Conservation (phyloP, 352 stramenopile genomes). For the Globisporangium megalacanthum region DNA sequence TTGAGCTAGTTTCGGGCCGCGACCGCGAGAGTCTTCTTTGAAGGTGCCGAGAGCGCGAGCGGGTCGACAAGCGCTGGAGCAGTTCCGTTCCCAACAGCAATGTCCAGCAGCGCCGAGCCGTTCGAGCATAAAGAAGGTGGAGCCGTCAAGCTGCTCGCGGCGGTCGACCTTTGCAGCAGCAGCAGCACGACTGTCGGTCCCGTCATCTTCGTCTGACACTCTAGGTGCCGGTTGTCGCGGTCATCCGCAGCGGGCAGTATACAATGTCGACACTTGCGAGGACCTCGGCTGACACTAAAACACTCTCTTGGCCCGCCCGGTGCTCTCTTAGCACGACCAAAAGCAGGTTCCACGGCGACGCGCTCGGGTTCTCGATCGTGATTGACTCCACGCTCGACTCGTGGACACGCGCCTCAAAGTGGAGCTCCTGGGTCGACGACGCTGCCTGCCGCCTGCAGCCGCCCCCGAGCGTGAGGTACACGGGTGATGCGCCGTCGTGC, state of each 20-base stretch:
- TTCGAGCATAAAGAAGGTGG: constrained; percentile 88
- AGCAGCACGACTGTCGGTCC: too few species aligned
- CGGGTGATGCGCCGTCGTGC: constrained; percentile 50
- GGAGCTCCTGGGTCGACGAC: constrained; percentile 83
- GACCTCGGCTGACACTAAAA: constrained; percentile 74
- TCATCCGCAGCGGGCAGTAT: constrained; percentile 88
- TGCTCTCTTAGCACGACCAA: constrained; percentile 86
- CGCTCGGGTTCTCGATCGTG: constrained; percentile 76
- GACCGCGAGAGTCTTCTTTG: constrained; percentile 76
- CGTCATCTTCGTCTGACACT: constrained; percentile 14
- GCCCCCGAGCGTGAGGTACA: constrained; percentile 75
- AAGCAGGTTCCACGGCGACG: constrained; percentile 79
- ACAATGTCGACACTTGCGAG: constrained; percentile 56
- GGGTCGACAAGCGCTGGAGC: constrained; percentile 34
- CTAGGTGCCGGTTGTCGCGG: constrained; percentile 10
- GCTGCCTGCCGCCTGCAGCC: constrained; percentile 83
- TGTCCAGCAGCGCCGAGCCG: constrained; percentile 84
- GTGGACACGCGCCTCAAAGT: constrained; percentile 81
- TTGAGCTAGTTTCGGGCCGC: constrained; percentile 87
- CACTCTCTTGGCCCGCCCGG: constrained; percentile 79
- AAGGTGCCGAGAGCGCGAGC: constrained; percentile 47
- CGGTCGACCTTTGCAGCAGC: constrained; percentile 27
- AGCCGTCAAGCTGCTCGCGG: constrained; percentile 61
- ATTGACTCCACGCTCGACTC: constrained; percentile 53
- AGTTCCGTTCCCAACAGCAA: constrained; percentile 68